Evolutionary conservation across 371 early-diverging fungal species (phyloP).

Genomic region (Apophysomyces trapeziformis): DNA sequence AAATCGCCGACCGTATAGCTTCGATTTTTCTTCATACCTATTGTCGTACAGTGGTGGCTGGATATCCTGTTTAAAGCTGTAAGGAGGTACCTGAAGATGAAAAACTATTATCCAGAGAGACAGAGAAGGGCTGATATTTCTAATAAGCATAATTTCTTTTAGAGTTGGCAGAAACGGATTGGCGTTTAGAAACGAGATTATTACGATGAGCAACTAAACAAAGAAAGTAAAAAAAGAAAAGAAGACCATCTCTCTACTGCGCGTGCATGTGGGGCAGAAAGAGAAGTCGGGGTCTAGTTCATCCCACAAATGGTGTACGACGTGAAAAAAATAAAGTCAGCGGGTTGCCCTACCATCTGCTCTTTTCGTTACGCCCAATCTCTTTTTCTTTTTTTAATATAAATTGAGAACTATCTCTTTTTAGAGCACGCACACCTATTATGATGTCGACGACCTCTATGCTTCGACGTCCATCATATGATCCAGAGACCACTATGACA

Average conservation of each 20-base stretch:
- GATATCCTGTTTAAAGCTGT: too few species aligned
- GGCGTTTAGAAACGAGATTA: too few species aligned
- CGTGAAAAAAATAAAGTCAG: slow-evolving; percentile 10
- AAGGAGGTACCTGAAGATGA: too few species aligned
- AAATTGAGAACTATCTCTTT: not conserved
- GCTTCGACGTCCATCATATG: slow-evolving; percentile 1
- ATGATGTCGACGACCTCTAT: not conserved
- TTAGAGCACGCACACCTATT: not conserved
- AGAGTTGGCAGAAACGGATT: too few species aligned
- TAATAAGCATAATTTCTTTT: too few species aligned
- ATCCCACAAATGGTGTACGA: slow-evolving; percentile 7
- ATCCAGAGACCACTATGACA: not conserved
- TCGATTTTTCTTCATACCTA: too few species aligned
- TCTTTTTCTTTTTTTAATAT: slow-evolving; percentile 3
- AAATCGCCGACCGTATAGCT: not conserved
- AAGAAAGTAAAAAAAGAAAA: not conserved
- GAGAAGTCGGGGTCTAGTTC: slow-evolving; percentile 5
- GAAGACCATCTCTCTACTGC: not conserved
- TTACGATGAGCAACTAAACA: too few species aligned
- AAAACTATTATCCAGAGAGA: not conserved
- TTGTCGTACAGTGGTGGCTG: slow-evolving; percentile 6
- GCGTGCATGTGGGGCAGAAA: slow-evolving; percentile 8
- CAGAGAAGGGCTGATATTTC: not conserved
- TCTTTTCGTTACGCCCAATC: not conserved
- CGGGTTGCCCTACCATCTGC: not conserved